Conservation (phyloP, 2,329 filamentous ascomycete genomes). For the Diplocarpon mali region DNA sequence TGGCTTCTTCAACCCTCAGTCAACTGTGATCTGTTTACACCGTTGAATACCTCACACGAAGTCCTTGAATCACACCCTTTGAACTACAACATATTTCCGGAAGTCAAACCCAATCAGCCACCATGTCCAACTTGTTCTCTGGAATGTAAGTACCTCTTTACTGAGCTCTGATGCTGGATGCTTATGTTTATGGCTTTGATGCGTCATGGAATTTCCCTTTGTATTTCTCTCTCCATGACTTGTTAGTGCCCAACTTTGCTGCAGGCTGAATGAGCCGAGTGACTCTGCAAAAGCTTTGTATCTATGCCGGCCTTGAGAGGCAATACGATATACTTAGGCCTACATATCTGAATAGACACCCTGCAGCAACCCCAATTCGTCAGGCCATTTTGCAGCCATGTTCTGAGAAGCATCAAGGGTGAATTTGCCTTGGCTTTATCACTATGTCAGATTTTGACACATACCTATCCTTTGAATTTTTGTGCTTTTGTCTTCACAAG, state of each 20-base stretch:
- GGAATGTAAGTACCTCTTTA: conserved; percentile 26
- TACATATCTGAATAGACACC: too few relatives aligned
- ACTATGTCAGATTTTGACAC: neutral
- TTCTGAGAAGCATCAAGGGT: neutral
- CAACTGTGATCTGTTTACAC: too few relatives aligned
- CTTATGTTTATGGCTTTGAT: conserved; percentile 1
- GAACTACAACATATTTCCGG: neutral
- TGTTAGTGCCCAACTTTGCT: too few relatives aligned
- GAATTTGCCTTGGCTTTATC: neutral
- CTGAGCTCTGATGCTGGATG: neutral
- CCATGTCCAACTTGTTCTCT: conserved; percentile 28
- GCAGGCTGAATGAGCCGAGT: too few relatives aligned
- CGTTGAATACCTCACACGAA: too few relatives aligned
- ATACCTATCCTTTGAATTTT: neutral
- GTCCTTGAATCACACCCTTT: neutral
- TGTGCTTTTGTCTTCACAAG: neutral
- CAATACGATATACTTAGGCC: too few relatives aligned
- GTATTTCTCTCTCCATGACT: neutral
- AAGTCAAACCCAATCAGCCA: conserved; percentile 4
- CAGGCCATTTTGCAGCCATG: neutral
- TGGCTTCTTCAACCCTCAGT: neutral
- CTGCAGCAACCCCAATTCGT: neutral
- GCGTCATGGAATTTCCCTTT: neutral
- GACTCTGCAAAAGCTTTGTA: too few relatives aligned
- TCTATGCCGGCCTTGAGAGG: too few relatives aligned